A percentile compares a stretch with the other conserved stretches of the same genome.
phyloP scores from a whole-genome alignment of 2,329 filamentous ascomycete species.

The Cladosporium oxysporum region DNA sequence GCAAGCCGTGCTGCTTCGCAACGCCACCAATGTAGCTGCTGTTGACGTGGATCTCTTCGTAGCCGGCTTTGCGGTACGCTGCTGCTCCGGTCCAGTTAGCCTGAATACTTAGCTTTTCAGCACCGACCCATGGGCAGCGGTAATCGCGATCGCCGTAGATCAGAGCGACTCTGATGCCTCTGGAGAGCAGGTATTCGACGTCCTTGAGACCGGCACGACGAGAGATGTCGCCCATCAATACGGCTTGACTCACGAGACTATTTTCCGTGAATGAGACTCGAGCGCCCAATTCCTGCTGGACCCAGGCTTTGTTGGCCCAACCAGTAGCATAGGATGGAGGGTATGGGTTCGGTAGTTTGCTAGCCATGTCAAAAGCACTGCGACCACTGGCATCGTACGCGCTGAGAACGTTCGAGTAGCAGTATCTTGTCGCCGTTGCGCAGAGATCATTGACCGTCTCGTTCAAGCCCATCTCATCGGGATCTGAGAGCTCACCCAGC shows the following conservation, averaged over 20 bases:
- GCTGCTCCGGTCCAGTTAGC: conserved; percentile 29
- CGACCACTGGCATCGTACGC: conserved; percentile 23
- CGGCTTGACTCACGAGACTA: conserved; percentile 20
- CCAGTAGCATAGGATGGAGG: conserved; percentile 34
- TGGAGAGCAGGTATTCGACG: conserved; percentile 31
- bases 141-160: conserved; percentile 36
- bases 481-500: conserved; percentile 51
- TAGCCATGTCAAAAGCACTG: conserved; percentile 30
- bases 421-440: conserved; percentile 26
- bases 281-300: conserved; percentile 50
- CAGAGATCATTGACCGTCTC: conserved; percentile 46
- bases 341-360: conserved; percentile 27
- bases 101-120: conserved; percentile 32
- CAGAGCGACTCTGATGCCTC: conserved; percentile 30
- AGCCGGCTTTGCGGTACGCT: conserved; percentile 33
- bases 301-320: conserved; percentile 48
- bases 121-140: conserved; percentile 34
- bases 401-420: conserved; percentile 22
- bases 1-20: conserved; percentile 37
- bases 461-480: conserved; percentile 47
- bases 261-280: conserved; percentile 46
- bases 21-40: conserved; percentile 32
- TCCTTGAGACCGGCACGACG: conserved; percentile 26
- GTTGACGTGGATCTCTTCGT: conserved; percentile 34
- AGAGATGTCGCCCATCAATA: conserved; percentile 27